A percentile compares a stretch with the other conserved stretches of the same genome.
These are phyloP conservation scores for Cercospora sesami DNA, from an alignment of 2,329 filamentous ascomycete species.

Conservation along the genomic window DNA sequence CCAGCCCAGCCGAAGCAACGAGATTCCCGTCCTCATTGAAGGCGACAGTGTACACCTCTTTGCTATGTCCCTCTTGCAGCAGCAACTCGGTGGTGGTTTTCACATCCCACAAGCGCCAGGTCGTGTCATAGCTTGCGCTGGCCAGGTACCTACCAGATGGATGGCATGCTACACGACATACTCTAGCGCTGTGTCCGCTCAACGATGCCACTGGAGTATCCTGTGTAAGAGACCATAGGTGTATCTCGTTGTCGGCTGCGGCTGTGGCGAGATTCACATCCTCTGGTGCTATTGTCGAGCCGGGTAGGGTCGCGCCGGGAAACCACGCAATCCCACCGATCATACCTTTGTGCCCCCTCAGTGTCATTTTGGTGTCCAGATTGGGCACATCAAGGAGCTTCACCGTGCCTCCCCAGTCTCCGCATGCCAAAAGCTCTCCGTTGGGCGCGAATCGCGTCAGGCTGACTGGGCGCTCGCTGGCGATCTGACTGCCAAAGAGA, in stretches of 20 bases:
- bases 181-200: slow-evolving; percentile 78
- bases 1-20: slow-evolving; percentile 85
- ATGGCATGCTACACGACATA: slow-evolving; percentile 92
- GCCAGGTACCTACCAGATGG: slow-evolving; percentile 87
- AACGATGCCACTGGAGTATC: slow-evolving; percentile 83
- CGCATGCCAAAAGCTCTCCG: slow-evolving; percentile 78
- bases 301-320: slow-evolving; percentile 74
- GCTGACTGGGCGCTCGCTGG: slow-evolving; percentile 85
- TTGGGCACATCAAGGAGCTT: slow-evolving; percentile 82
- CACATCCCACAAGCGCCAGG: slow-evolving; percentile 95
- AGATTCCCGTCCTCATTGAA: slow-evolving; percentile 92
- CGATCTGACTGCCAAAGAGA: slow-evolving; percentile 88
- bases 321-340: slow-evolving; percentile 90
- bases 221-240: slow-evolving; percentile 85
- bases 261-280: slow-evolving; percentile 85
- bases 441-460: slow-evolving; percentile 89
- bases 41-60: slow-evolving; percentile 84
- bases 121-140: slow-evolving; percentile 92
- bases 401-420: slow-evolving; percentile 89
- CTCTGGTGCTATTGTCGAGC: slow-evolving; percentile 65
- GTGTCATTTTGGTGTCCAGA: slow-evolving; percentile 70
- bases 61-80: slow-evolving; percentile 89
- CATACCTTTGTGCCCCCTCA: slow-evolving; percentile 84
- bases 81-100: slow-evolving; percentile 80
- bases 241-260: slow-evolving; percentile 81